A percentile compares a stretch with the other conserved stretches of the same genome.
Conservation (phyloP, 163 green algal species). For the Botryococcus braunii region DNA sequence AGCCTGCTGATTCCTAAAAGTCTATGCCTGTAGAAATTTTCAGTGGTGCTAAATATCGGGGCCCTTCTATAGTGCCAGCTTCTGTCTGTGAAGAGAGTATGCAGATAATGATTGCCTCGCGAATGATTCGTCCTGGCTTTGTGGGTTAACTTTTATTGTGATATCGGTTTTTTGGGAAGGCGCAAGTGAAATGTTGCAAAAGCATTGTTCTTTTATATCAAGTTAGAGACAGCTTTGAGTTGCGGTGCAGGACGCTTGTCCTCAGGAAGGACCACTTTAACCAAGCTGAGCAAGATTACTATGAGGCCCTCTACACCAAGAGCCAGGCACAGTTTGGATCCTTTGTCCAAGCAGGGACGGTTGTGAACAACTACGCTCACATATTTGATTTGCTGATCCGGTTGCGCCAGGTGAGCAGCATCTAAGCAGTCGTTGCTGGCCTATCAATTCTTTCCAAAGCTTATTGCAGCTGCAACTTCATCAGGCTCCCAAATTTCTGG, state of each 20-base stretch:
- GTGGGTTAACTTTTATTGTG: too few species aligned
- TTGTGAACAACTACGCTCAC: constrained; percentile 91
- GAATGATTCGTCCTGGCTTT: neutral
- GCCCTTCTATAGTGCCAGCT: too few species aligned
- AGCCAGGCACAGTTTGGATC: constrained; percentile 71
- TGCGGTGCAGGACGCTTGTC: constrained; percentile 38
- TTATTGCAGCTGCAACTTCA: neutral
- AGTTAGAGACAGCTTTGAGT: too few species aligned
- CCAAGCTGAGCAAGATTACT: constrained; percentile 82
- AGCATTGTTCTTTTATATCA: too few species aligned
- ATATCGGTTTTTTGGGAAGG: too few species aligned
- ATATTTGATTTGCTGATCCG: constrained; percentile 94
- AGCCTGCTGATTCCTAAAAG: too few species aligned
- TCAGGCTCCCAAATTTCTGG: neutral
- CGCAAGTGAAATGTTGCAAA: too few species aligned
- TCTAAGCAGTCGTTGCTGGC: neutral
- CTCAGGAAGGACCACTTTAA: constrained; percentile 71
- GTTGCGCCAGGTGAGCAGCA: constrained; percentile 49
- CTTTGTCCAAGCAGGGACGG: constrained; percentile 65
- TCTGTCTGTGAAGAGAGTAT: neutral
- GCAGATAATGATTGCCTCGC: neutral
- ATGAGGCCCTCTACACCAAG: constrained; percentile 81
- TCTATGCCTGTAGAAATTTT: too few species aligned
- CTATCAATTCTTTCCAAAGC: neutral
- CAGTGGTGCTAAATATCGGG: too few species aligned